Percentiles rank a stretch among this genome's conserved stretches.
phyloP scores from a whole-genome alignment of 176 grass and related monocot genomes.

The Zoysia pacifica region DNA sequence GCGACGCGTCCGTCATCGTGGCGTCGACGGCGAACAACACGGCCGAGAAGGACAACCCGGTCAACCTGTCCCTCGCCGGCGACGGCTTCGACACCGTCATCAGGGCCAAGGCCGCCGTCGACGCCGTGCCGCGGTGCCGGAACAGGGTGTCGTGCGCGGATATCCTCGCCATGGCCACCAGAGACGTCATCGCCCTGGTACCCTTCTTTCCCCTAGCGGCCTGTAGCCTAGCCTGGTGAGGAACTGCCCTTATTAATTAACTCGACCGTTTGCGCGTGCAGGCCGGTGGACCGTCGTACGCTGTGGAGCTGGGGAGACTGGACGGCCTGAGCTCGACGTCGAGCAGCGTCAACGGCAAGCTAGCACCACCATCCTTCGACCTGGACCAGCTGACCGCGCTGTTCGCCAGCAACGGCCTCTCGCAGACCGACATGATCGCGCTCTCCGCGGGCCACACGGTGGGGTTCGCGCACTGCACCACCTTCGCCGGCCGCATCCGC shows the following conservation, averaged over 20 bases:
- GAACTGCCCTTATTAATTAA: too few species aligned
- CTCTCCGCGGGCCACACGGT: slow-evolving; percentile 56
- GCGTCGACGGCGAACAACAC: slow-evolving; percentile 47
- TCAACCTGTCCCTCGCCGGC: slow-evolving; percentile 56
- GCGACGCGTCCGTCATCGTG: slow-evolving; percentile 68
- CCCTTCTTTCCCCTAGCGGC: too few species aligned
- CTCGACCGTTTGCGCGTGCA: too few species aligned
- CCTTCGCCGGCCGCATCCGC: slow-evolving; percentile 45
- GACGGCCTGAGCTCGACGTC: too few species aligned
- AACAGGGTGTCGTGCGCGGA: slow-evolving; percentile 69
- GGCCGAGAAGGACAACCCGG: slow-evolving; percentile 56
- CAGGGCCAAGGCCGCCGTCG: slow-evolving; percentile 57
- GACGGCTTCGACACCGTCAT: slow-evolving; percentile 66
- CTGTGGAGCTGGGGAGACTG: too few species aligned
- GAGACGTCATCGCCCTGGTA: slow-evolving; percentile 61
- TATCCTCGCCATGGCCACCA: slow-evolving; percentile 61
- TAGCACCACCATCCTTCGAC: too few species aligned
- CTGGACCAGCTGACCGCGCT: too few species aligned
- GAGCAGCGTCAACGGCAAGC: too few species aligned
- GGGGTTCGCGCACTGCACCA: slow-evolving; percentile 67
- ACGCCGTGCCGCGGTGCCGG: slow-evolving; percentile 59
- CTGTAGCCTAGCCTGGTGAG: too few species aligned
- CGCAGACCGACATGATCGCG: too few species aligned
- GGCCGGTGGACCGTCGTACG: too few species aligned
- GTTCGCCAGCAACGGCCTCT: too few species aligned